Evolutionary conservation across 2,329 filamentous ascomycete species (phyloP), one percentile per base, ranked within the genome.

Genomic region (Aspergillus tubingensis): DNA sequence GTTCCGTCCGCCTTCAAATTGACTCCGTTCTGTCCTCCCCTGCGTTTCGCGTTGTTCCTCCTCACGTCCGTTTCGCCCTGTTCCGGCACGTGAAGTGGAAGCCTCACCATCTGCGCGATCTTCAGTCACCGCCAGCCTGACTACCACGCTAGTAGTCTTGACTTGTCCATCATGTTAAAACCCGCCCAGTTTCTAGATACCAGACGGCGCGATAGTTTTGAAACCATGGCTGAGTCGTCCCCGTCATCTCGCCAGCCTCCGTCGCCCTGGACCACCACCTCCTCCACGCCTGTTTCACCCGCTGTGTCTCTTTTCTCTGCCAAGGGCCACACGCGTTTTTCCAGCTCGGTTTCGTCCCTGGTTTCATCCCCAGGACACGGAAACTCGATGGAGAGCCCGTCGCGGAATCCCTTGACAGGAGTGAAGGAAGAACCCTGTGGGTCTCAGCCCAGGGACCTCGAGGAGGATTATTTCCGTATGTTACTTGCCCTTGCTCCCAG

Each of bases 351-450:
- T 27, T 96, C 92, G 1, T 96, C 92, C 5, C 82, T 91, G 8
- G 79, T 82, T 63, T 88, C 82, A 58, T 88, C 82, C 61, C 88
- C 83, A 60, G 83, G 79, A 54, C 81, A 80, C 61, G 77, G 78
- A 41, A 79, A 76, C 57, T 78, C 76, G 30, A 77, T 79, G 63
- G 85, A 87, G 65, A 73, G 75, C 55, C 73, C 76, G 27, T 81
- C 83, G 68, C 91, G 91, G 77, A 83, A 86, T 62, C 84, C 83
- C 55, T 81, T 97, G 63, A 90, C 91, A 15, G 91, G 95, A 69
- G 90, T 97, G 19, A 86, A 92, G 70, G 93, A 97, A 75, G 92
- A 96, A 70, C 88, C 90, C 2, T 78, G 87, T 44, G 90, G 93
- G 73, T 85, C 84, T 57, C 90, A 83, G 61, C 80, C 82, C 60